Evolutionary conservation across 148 eudicot species (phyloP).

Genomic region (Rhododendron vialii): DNA sequence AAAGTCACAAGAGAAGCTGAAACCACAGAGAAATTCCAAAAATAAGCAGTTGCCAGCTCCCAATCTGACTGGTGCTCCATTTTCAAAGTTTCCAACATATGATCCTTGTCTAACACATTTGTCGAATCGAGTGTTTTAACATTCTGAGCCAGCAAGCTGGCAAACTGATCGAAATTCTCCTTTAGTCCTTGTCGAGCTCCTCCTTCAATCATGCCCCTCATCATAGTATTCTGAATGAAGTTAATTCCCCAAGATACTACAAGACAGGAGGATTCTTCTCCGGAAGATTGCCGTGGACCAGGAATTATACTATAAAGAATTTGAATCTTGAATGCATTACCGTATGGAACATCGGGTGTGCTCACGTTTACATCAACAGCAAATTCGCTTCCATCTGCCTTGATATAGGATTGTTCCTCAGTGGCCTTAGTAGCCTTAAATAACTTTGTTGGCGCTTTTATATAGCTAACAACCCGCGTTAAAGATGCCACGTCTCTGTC

Average conservation of each 20-base stretch:
- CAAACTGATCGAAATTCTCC: constrained; percentile 69
- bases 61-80: constrained; percentile 60
- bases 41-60: constrained; percentile 59
- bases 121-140: constrained; percentile 32
- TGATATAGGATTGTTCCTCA: constrained; percentile 69
- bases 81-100: constrained; percentile 52
- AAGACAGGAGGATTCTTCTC: constrained; percentile 65
- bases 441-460: constrained; percentile 59
- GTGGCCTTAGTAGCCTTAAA: constrained; percentile 75
- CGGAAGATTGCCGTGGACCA: constrained; percentile 55
- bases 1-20: constrained; percentile 39
- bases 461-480: constrained; percentile 62
- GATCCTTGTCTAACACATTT: constrained; percentile 47
- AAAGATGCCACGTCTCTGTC: constrained; percentile 38
- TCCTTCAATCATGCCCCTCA: constrained; percentile 76
- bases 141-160: constrained; percentile 47
- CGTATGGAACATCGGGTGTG: constrained; percentile 92
- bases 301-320: constrained; percentile 62
- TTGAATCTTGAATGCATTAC: constrained; percentile 57
- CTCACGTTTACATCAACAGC: constrained; percentile 49
- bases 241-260: constrained; percentile 66
- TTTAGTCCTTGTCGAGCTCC: constrained; percentile 82
- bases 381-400: constrained; percentile 62
- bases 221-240: constrained; percentile 67
- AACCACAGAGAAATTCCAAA: constrained; percentile 65